Base-by-base conservation (phyloP, 192 early-diverging fungal species). In the Geranomyces variabilis region DNA sequence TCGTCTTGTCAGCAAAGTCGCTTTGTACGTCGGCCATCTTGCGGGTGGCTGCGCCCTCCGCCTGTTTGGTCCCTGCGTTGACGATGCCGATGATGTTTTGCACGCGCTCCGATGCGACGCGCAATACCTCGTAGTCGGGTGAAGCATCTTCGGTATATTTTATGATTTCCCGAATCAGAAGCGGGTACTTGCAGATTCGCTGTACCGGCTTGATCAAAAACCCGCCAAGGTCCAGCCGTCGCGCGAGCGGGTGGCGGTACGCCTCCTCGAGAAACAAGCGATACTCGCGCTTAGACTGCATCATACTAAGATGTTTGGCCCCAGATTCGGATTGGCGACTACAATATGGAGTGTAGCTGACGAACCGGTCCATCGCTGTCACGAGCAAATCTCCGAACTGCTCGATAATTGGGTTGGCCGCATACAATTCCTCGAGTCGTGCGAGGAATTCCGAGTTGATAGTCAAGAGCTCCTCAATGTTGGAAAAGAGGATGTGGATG, bases 121-220 rank as follows among this genome's bases (percentile, higher is more conserved):
- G 72, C 21, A 86, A 70, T 26, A 60, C 34, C 8, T 57, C 51
- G 28, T 71, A 69, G 51, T 86, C 81, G 8, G 66, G 49, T 24
- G 77, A 67, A 7, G 68, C 56, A 55, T 79, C 76, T n/a, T 75
- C 69, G 19, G 85, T 86, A 49, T 77, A 67, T 65, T 84, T 83
- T 0, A 86, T 72, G 30, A 86, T 79, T 76, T 86, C 84, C 80
- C 77, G 69, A 17, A 86, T 69, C 21, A 99, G 86, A 67, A 99
- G 79, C 33, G 96, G 96, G 79, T 99, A 99, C 81, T 98, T 99
- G 88, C 98, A 99, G 63, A 99, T 96, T 64, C 98, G 89, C 81
- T 99, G 98, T 5, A 99, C 89, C 8, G 97, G 97, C 55, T 99
- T 99, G 80, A 99, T 96, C 67, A 99, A 82, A 79, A 83, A 86